These are phyloP conservation scores for Globisporangium polare DNA, from an alignment of 352 stramenopile genomes.

Conservation along the genomic window DNA sequence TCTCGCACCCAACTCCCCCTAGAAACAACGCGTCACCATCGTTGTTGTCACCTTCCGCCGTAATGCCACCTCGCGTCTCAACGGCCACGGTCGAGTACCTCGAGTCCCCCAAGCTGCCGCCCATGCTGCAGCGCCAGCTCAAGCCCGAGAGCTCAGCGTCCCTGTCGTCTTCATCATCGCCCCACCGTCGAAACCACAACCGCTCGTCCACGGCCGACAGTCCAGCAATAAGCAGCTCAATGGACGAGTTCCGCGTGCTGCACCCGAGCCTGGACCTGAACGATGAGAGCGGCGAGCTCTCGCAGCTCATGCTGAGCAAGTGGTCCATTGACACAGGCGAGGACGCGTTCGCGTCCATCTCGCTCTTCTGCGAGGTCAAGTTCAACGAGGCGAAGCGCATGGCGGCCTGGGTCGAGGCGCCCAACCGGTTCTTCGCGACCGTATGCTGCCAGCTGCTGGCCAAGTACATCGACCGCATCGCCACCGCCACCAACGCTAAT, in stretches of 20 bases:
- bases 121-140: conserved; percentile 30
- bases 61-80: conserved; percentile 28
- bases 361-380: conserved; percentile 79
- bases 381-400: conserved; percentile 73
- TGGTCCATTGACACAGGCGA: conserved; percentile 63
- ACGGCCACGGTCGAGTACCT: conserved; percentile 28
- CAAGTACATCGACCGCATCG: conserved; percentile 49
- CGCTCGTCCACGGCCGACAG: conserved; percentile 6
- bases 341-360: conserved; percentile 51
- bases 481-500: background rate
- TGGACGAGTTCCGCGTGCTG: conserved; percentile 47
- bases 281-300: conserved; percentile 57
- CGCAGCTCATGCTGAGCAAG: conserved; percentile 53
- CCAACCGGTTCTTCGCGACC: conserved; percentile 72
- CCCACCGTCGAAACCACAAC: background rate
- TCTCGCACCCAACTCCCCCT: conserved; percentile 1
- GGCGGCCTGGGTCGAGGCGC: conserved; percentile 61
- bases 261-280: conserved; percentile 52
- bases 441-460: conserved; percentile 66
- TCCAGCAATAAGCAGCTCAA: conserved; percentile 4
- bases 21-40: background rate
- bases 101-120: conserved; percentile 30
- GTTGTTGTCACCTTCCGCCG: background rate
- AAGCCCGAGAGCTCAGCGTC: background rate
- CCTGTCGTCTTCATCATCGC: background rate